A percentile compares a stretch with the other conserved stretches of the same genome.
These are phyloP conservation scores for Agarophyton chilense DNA, from an alignment of 23 red algal genomes.

Conservation along the genomic window DNA sequence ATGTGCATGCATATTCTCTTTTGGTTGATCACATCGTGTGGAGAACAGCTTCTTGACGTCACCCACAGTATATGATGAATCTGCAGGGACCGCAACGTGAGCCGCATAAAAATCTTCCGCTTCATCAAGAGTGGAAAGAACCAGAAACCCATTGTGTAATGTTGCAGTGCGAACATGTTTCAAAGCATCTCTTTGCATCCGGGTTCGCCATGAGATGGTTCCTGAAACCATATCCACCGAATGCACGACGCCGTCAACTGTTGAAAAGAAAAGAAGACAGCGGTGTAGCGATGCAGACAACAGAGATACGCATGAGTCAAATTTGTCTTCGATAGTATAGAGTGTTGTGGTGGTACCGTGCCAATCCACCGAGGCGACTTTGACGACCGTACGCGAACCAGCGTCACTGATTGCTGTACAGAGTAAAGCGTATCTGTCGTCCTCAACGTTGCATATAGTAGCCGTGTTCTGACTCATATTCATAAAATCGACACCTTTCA, in stretches of 20 bases:
- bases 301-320: not conserved
- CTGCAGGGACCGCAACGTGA: not conserved
- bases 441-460: not conserved
- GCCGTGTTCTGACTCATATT: too few species aligned
- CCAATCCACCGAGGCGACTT: constrained; percentile 10
- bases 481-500: not conserved
- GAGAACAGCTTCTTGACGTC: constrained; percentile 5
- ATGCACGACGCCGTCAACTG: not conserved
- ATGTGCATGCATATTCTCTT: not conserved
- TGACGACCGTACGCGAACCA: not conserved
- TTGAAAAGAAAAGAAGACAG: not conserved
- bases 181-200: not conserved
- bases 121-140: not conserved
- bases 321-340: not conserved
- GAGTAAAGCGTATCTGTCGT: not conserved
- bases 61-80: not conserved
- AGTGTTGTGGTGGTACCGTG: not conserved
- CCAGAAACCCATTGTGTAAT: not conserved
- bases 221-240: not conserved
- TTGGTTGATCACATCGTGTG: not conserved
- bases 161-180: not conserved
- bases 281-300: not conserved
- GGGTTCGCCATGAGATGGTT: not conserved
- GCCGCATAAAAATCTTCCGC: constrained; percentile 1
- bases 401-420: not conserved